phyloP scores from a whole-genome alignment of 352 stramenopile genomes.

The Elongisporangium prolatum region DNA sequence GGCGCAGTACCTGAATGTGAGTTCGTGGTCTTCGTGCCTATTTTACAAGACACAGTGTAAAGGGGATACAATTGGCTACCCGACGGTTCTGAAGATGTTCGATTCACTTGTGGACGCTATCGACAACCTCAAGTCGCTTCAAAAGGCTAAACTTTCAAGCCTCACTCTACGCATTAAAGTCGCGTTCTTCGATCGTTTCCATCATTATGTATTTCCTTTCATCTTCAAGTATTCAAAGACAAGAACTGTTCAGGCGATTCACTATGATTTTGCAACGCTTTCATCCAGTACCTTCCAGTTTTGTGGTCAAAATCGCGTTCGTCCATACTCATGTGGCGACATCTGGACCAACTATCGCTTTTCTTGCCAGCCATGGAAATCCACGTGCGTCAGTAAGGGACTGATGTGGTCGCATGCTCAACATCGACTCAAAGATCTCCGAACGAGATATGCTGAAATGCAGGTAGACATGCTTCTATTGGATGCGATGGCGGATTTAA shows the following conservation, averaged over 20 bases:
- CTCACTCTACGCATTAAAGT: neutral
- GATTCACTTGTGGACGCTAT: neutral
- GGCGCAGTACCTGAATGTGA: neutral
- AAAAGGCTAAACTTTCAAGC: neutral
- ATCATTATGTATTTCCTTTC: neutral
- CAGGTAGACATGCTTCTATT: conserved; percentile 1
- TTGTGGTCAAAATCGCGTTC: neutral
- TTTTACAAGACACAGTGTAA: neutral
- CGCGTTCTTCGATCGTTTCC: neutral
- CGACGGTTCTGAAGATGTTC: neutral
- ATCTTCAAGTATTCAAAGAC: neutral
- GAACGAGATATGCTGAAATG: conserved; percentile 1
- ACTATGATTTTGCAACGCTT: neutral
- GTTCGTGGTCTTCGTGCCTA: neutral
- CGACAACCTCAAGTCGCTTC: neutral
- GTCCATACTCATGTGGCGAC: conserved; percentile 4
- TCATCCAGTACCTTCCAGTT: neutral
- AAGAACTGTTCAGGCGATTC: neutral
- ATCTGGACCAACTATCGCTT: conserved; percentile 4
- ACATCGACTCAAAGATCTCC: neutral
- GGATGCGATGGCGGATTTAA: conserved; percentile 2
- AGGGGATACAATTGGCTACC: neutral
- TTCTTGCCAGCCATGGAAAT: neutral
- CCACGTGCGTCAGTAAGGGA: neutral
- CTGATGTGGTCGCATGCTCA: conserved; percentile 2